These are phyloP conservation scores for Gossypium davidsonii DNA, from an alignment of 441 rosid species.

Conservation along the genomic window DNA sequence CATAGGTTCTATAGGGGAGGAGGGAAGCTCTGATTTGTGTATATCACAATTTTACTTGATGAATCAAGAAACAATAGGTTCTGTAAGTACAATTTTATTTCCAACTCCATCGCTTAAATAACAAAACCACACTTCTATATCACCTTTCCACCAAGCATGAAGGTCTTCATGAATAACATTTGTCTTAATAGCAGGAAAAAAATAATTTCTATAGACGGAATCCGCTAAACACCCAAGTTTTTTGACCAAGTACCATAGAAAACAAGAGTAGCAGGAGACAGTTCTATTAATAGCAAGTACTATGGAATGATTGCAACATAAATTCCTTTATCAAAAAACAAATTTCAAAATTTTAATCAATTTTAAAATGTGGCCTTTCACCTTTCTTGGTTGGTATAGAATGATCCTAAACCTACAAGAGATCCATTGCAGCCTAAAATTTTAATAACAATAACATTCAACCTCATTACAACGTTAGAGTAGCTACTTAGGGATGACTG, in stretches of 20 bases:
- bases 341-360: background rate
- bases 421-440: background rate
- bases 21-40: background rate
- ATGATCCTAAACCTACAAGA: background rate
- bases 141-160: too few relatives aligned
- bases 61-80: background rate
- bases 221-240: background rate
- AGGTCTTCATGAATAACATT: background rate
- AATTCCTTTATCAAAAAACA: background rate
- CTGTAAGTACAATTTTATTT: background rate
- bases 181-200: background rate
- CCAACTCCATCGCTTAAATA: background rate
- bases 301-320: background rate
- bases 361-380: background rate
- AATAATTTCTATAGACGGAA: background rate
- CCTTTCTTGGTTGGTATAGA: background rate
- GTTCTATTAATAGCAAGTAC: background rate
- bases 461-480: background rate
- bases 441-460: background rate
- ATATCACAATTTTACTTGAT: background rate
- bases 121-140: too few relatives aligned
- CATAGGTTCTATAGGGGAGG: background rate
- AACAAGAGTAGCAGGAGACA: background rate
- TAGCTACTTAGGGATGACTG: background rate
- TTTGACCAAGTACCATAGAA: background rate